Evolutionary conservation across 2,329 filamentous ascomycete species (phyloP), one percentile per base, ranked within the genome.

Genomic region (Claviceps sp.): DNA sequence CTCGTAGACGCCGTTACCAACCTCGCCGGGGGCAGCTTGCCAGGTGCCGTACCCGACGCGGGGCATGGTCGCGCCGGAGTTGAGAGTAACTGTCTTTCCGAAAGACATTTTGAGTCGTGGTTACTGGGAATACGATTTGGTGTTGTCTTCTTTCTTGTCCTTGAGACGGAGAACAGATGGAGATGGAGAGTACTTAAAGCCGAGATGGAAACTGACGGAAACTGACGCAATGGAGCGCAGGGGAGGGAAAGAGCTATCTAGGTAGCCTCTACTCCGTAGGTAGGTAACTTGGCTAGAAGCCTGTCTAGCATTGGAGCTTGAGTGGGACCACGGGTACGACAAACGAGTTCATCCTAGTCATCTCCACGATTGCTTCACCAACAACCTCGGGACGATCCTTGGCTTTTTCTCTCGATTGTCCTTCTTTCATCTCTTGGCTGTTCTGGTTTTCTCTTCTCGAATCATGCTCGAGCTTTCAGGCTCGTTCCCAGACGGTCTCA

Each of bases 11-110:
- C 82, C 82, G 39, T 76, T 70, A 53, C 77, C 75, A 54, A 84
- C 81, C 66, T 85, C 77, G 56, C 78, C 78, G 49, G 80, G 80
- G 58, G 75, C 70, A 36, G 82, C 79, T 64, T 85, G 82, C 82
- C 82, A 85, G 59, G 82, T 85, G 60, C 82, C 81, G 54, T 65
- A 73, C 55, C 77, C 76, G 55, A 82, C 67, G 48, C 72, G 72
- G 2, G 81, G 78, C 52, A 86, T 85, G 68, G 80, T 79, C 62
- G 78, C 76, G 57, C 84, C 83, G 51, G 77, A 75, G 70, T 76
- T 81, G 60, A 82, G 74, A 55, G 76, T 78, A 59, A 80, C 76
- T 66, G 78, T 71, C 58, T 64, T 68, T 53, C 70, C 75, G 61
- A 71, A 68, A 62, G 79, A 82, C 79, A 83, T 82, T 56, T 49